Percentiles rank a stretch among this genome's conserved stretches.
Conservation (phyloP, 2,329 filamentous ascomycete species). For the Fusarium brevicatenulatum region DNA sequence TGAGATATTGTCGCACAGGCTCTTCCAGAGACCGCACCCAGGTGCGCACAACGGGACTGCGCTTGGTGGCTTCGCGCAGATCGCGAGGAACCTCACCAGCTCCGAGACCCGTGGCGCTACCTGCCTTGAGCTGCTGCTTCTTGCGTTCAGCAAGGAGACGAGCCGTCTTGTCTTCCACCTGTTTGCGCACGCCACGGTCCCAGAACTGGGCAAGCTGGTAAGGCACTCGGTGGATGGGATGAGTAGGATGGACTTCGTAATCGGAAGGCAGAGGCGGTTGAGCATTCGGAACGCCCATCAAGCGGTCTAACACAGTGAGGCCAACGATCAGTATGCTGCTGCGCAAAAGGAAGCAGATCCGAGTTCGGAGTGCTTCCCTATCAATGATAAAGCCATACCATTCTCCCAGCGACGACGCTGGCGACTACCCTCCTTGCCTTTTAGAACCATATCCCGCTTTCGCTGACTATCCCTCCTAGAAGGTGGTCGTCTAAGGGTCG, state of each 20-base stretch:
- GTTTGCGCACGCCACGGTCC: constrained; percentile 69
- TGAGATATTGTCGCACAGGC: constrained; percentile 81
- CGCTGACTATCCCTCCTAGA: constrained; percentile 65
- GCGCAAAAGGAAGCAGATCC: background rate
- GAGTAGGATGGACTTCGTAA: constrained; percentile 84
- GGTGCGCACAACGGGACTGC: constrained; percentile 77
- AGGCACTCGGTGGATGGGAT: constrained; percentile 80
- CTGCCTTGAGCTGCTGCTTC: constrained; percentile 56
- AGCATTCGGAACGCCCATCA: constrained; percentile 86
- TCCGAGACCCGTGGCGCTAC: constrained; percentile 56
- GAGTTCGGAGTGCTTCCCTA: background rate
- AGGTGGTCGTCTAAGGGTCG: constrained; percentile 55
- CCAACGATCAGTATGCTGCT: constrained; percentile 27
- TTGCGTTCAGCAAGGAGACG: constrained; percentile 56
- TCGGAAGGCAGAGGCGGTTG: constrained; percentile 84
- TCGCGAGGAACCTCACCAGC: constrained; percentile 78
- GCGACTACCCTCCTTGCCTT: constrained; percentile 90
- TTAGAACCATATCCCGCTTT: constrained; percentile 78
- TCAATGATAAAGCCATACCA: constrained; percentile 61
- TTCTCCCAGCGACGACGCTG: constrained; percentile 95
- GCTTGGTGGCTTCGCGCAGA: constrained; percentile 82
- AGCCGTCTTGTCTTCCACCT: constrained; percentile 59
- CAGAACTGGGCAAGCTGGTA: constrained; percentile 91
- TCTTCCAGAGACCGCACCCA: constrained; percentile 87
- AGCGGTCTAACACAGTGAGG: constrained; percentile 69